These are phyloP conservation scores for Diaporthe batatas DNA, from an alignment of 2,329 filamentous ascomycete genomes.

Conservation along the genomic window DNA sequence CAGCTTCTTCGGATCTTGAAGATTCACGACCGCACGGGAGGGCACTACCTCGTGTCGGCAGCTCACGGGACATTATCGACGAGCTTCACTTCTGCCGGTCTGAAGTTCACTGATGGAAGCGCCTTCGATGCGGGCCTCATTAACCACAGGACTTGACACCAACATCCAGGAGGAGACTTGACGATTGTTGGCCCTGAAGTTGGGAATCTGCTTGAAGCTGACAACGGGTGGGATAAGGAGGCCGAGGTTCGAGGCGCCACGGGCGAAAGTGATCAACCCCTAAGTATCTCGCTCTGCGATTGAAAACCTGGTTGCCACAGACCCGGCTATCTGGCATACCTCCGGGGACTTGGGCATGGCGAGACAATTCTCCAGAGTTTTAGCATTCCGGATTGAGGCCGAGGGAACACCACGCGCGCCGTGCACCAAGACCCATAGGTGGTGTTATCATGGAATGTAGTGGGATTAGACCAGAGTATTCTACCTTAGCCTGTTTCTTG, in stretches of 20 bases:
- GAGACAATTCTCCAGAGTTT: neutral
- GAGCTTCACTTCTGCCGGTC: constrained; percentile 59
- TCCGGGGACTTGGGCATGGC: neutral
- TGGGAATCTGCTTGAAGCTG: neutral
- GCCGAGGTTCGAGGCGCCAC: neutral
- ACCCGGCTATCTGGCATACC: neutral
- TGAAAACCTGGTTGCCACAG: neutral
- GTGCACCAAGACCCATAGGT: neutral
- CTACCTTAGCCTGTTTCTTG: neutral
- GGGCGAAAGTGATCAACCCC: neutral
- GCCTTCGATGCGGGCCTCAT: constrained; percentile 68
- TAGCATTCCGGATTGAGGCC: constrained; percentile 8
- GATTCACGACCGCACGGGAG: constrained; percentile 63
- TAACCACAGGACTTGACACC: constrained; percentile 59
- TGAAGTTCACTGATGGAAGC: constrained; percentile 62
- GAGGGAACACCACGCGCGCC: neutral
- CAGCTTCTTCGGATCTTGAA: constrained; percentile 3
- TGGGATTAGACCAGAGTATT: neutral
- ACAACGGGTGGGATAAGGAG: constrained; percentile 3
- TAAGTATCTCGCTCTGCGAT: accelerated
- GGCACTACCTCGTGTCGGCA: constrained; percentile 71
- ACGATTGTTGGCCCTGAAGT: neutral
- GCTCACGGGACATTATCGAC: constrained; percentile 65
- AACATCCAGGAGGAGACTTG: constrained; percentile 9
- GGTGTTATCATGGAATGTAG: neutral